These are phyloP conservation scores for Leptodontidium sp. DNA, from an alignment of 2,329 filamentous ascomycete species.

Conservation along the genomic window DNA sequence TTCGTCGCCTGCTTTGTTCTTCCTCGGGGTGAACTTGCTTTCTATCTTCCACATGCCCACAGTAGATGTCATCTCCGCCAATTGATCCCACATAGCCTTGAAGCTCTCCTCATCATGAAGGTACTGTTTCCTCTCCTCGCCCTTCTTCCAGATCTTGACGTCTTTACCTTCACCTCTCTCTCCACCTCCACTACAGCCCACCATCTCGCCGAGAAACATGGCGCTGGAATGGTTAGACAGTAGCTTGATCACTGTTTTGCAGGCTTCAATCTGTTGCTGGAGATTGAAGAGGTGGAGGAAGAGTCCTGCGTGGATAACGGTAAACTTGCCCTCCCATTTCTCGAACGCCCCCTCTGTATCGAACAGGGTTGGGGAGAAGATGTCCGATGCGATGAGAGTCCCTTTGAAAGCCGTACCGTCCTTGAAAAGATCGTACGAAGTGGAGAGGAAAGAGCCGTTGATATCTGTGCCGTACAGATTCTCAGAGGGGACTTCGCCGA, in stretches of 20 bases:
- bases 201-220: constrained; percentile 30
- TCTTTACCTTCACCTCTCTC: constrained; percentile 13
- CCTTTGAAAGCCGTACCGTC: constrained; percentile 46
- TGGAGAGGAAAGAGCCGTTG: constrained; percentile 46
- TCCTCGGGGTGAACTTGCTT: constrained; percentile 26
- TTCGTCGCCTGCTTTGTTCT: constrained; percentile 26
- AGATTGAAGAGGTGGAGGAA: constrained; percentile 34
- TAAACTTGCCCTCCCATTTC: constrained; percentile 43
- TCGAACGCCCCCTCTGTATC: constrained; percentile 39
- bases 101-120: constrained; percentile 32
- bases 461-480: constrained; percentile 47
- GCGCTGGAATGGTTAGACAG: constrained; percentile 29
- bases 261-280: constrained; percentile 24
- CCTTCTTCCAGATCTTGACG: constrained; percentile 19
- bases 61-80: constrained; percentile 35
- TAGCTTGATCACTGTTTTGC: constrained; percentile 25
- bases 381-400: constrained; percentile 46
- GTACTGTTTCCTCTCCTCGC: constrained; percentile 16
- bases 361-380: constrained; percentile 47
- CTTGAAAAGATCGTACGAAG: constrained; percentile 50
- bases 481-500: constrained; percentile 45
- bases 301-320: constrained; percentile 30
- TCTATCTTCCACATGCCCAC: constrained; percentile 36
- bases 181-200: constrained; percentile 23
- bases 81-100: constrained; percentile 29